A percentile compares a stretch with the other conserved stretches of the same genome.
Evolutionary conservation across 2,329 filamentous ascomycete genomes (phyloP).

Genomic region (Diatrype stigma): DNA sequence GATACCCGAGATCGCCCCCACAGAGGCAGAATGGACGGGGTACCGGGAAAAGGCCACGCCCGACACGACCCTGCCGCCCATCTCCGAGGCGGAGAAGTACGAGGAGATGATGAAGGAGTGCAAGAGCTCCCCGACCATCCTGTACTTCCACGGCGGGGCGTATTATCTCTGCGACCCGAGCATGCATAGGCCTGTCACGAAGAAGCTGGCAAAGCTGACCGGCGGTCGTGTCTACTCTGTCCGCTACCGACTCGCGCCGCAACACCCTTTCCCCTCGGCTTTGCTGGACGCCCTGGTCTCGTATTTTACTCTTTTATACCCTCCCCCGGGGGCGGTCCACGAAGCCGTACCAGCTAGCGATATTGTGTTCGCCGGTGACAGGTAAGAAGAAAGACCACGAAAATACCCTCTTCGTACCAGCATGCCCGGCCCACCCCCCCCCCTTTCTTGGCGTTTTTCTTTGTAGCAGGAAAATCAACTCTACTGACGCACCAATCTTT

Average conservation of each 20-base stretch:
- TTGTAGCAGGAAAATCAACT: too few relatives aligned
- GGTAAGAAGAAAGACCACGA: slow-evolving; percentile 31
- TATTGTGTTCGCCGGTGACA: slow-evolving; percentile 70
- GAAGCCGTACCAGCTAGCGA: slow-evolving; percentile 58
- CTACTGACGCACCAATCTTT: too few relatives aligned
- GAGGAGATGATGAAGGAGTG: slow-evolving; percentile 63
- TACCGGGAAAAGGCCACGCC: slow-evolving; percentile 53
- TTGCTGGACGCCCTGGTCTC: slow-evolving; percentile 68
- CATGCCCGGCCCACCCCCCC: too few relatives aligned
- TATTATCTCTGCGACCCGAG: slow-evolving; percentile 69
- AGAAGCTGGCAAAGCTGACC: slow-evolving; percentile 61
- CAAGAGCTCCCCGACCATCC: slow-evolving; percentile 56
- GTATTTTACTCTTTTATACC: slow-evolving; percentile 70
- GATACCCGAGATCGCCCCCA: slow-evolving; percentile 49
- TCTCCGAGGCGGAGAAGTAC: slow-evolving; percentile 64
- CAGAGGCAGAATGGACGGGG: slow-evolving; percentile 75
- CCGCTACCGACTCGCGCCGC: slow-evolving; percentile 70
- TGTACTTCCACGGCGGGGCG: slow-evolving; percentile 75
- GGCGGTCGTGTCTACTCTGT: slow-evolving; percentile 67
- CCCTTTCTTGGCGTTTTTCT: too few relatives aligned
- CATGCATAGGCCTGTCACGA: slow-evolving; percentile 56
- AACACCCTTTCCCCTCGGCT: slow-evolving; percentile 70
- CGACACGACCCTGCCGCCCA: slow-evolving; percentile 46
- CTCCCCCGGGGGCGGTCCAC: slow-evolving; percentile 64
- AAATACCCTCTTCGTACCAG: too few relatives aligned